A percentile compares a stretch with the other conserved stretches of the same genome.
Evolutionary conservation across 495 filamentous ascomycete species (phyloP).

Genomic region (Tuber calosporum): DNA sequence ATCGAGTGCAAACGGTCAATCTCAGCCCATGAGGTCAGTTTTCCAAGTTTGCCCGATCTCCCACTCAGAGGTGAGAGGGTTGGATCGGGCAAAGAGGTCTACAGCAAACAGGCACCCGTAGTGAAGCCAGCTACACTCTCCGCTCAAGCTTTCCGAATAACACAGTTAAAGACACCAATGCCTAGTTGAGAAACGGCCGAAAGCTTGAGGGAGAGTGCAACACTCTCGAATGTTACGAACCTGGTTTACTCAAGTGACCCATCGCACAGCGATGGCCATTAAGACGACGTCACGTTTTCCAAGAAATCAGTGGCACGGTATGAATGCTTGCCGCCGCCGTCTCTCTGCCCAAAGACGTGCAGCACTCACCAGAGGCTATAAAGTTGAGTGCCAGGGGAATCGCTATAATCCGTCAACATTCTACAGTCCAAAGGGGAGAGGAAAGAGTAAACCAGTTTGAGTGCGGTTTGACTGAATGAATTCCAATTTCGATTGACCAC

Average conservation of each 20-base stretch:
- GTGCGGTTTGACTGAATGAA: conserved; percentile 64
- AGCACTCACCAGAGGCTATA: conserved; percentile 74
- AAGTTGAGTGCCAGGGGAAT: conserved; percentile 71
- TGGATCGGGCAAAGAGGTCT: conserved; percentile 22
- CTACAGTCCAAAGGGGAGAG: conserved; percentile 3
- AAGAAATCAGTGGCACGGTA: not conserved
- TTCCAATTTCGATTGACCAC: conserved; percentile 60
- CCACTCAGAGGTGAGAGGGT: conserved; percentile 23
- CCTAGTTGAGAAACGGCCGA: not conserved
- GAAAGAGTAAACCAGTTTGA: conserved; percentile 55
- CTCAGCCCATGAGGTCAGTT: conserved; percentile 58
- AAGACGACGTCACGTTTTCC: conserved; percentile 45
- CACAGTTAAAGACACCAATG: not conserved
- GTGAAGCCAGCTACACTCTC: conserved; percentile 60
- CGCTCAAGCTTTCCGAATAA: conserved; percentile 11
- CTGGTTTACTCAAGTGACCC: conserved; percentile 42
- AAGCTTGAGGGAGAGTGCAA: conserved; percentile 26
- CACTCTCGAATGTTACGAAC: conserved; percentile 46
- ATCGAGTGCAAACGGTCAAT: conserved; percentile 87
- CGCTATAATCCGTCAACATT: conserved; percentile 47
- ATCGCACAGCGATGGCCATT: conserved; percentile 35
- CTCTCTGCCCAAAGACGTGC: conserved; percentile 26
- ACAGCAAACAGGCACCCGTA: conserved; percentile 62
- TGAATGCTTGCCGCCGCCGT: conserved; percentile 40
- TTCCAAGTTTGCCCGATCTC: conserved; percentile 26